These are phyloP conservation scores for Ichthyophthirius multifiliis DNA, from an alignment of 169 alveolate species.

Conservation along the genomic window DNA sequence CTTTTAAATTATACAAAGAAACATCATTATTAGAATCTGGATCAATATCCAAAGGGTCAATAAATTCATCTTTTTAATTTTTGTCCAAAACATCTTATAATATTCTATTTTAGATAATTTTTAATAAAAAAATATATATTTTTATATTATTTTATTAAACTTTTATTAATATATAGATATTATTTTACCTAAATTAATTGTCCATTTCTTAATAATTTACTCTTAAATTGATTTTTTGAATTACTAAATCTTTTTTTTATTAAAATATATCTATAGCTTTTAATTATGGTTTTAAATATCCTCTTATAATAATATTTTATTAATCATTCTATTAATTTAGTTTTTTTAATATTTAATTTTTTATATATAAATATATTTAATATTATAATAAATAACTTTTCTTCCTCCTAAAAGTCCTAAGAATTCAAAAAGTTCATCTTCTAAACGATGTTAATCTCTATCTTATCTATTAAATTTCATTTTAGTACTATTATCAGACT, in stretches of 20 bases:
- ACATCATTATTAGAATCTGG: slow-evolving; percentile 2
- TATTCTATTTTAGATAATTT: neutral
- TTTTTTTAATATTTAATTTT: neutral
- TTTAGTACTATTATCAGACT: slow-evolving; percentile 7
- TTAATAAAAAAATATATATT: neutral
- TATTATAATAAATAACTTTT: neutral
- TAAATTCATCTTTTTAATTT: neutral
- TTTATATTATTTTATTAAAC: too few relatives aligned
- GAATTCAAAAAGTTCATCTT: slow-evolving; percentile 41
- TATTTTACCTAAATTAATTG: neutral
- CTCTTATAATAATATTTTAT: slow-evolving; percentile 12
- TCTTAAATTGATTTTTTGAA: too few relatives aligned
- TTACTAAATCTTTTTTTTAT: neutral
- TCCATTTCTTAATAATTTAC: neutral
- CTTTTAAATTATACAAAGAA: slow-evolving; percentile 16
- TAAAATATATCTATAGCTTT: neutral
- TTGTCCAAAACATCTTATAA: neutral
- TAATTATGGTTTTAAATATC: neutral
- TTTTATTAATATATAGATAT: too few relatives aligned
- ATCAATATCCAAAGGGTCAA: slow-evolving; percentile 10
- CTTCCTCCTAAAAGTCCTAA: slow-evolving; percentile 37
- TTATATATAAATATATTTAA: neutral
- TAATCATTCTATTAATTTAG: neutral
- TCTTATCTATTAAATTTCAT: slow-evolving; percentile 7
- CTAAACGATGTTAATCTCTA: slow-evolving; percentile 25